phyloP scores from a whole-genome alignment of 106 monocot genomes.

The Allium fistulosum region DNA sequence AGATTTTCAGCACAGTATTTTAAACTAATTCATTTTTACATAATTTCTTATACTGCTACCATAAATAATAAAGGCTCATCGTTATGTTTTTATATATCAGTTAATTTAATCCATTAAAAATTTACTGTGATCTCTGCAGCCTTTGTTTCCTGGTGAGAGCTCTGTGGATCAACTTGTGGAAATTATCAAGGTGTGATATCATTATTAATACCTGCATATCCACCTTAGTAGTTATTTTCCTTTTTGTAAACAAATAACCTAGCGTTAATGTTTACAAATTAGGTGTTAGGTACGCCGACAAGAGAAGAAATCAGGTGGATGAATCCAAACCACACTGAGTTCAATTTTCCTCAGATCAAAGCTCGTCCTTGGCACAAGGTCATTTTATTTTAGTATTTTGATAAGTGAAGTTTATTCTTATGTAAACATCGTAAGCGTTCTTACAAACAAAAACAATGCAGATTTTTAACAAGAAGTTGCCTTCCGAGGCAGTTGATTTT shows the following conservation, averaged over 20 bases:
- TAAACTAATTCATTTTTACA: too few species aligned
- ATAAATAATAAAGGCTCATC: too few species aligned
- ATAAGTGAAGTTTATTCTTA: neutral
- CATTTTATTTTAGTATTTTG: neutral
- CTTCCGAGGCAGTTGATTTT: slow-evolving; percentile 37
- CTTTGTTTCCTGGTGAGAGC: slow-evolving; percentile 70
- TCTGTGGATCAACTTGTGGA: slow-evolving; percentile 56
- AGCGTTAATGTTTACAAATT: neutral
- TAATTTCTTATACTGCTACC: too few species aligned
- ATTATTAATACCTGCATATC: neutral
- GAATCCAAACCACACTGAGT: slow-evolving; percentile 49
- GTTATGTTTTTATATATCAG: too few species aligned
- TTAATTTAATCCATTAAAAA: too few species aligned
- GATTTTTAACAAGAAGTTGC: slow-evolving; percentile 37
- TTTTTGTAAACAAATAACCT: neutral
- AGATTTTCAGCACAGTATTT: too few species aligned
- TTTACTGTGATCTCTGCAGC: slow-evolving; percentile 13
- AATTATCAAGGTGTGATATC: slow-evolving; percentile 43
- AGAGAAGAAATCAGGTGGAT: slow-evolving; percentile 49
- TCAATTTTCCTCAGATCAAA: slow-evolving; percentile 47
- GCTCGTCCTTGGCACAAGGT: slow-evolving; percentile 46
- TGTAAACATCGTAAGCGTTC: neutral
- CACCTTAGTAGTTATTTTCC: neutral
- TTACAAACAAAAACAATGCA: slow-evolving; percentile 15
- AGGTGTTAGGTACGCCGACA: slow-evolving; percentile 54